Conservation (phyloP, 495 filamentous ascomycete species). For the Podospora tetraspora region DNA sequence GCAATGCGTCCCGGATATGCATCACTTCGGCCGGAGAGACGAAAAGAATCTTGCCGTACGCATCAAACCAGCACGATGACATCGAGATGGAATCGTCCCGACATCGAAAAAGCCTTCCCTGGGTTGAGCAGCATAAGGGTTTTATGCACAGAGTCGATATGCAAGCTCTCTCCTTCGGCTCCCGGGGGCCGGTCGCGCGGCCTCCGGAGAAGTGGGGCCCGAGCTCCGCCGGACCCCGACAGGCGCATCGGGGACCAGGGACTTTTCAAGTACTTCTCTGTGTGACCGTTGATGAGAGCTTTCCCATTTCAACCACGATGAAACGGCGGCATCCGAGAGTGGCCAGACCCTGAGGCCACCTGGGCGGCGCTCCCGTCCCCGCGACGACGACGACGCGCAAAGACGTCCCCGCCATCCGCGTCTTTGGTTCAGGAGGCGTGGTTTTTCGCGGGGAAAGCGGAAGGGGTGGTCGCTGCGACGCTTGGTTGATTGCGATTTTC, state of each 20-base stretch:
- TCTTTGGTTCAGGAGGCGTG: conserved; percentile 1
- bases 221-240: conserved; percentile 7
- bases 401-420: neutral
- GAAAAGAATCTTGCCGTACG: neutral
- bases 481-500: conserved; percentile 7
- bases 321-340: conserved; percentile 16
- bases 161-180: conserved; percentile 4
- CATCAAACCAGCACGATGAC: neutral
- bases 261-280: neutral
- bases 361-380: conserved; percentile 10
- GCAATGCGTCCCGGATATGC: neutral
- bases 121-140: neutral
- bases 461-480: conserved; percentile 6
- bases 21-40: neutral
- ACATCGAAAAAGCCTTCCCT: no score
- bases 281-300: conserved; percentile 2
- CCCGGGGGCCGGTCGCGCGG: conserved; percentile 6
- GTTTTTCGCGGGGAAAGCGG: neutral
- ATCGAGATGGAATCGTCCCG: neutral
- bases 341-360: conserved; percentile 13
- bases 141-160: neutral
- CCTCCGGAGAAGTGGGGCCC: conserved; percentile 8
- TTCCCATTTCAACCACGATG: conserved; percentile 15
- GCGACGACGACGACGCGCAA: conserved; percentile 4
- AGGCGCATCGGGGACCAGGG: neutral